Base-by-base conservation (phyloP, 1,139 yeast genomes). In the Pichia sp. region DNA sequence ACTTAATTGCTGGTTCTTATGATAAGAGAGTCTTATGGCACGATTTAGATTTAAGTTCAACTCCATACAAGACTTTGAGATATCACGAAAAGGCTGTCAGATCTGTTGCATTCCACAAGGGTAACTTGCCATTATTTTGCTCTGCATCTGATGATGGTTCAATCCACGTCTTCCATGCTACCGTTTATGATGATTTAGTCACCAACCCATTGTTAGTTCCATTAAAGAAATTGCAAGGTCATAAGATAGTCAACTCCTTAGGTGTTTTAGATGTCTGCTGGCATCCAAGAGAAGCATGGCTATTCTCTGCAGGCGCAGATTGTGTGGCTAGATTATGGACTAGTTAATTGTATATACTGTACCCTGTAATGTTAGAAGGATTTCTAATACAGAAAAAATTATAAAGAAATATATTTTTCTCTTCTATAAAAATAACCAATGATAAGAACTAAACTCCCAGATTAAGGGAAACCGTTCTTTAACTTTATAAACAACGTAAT, bases 221-320 rank as follows among this genome's bases (percentile, higher is more conserved):
- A 46, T 78, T 94, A 68, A 94, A 93, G 79, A 90, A 91, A 65
- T 75, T 94, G 63, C 81, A 85, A 43, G 99, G 98, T n/a, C 99
- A 93, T 69, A 83, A 84, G 65, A 77, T 89, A 45, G 72, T 80
- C 32, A 79, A 80, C 61, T 84, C 87, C 62, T 72, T 93, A 53
- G 99, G 99, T 61, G 96, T 93, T n/a, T 75, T 93, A 63, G 87
- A 84, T 64, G 78, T 86, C 47, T 79, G 79, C 46, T 93, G 99
- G 99, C 99, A 94, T 75, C 98, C 99, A 55, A 83, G 85, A 62
- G 98, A 94, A 69, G 97, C 99, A 1, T 93, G 99, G 99, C 74
- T 93, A 61, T 90, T 93, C 67, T 85, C 95, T 65, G 90, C 96
- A n/a, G 99, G 98, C 59, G 98, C 98, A 20, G 99, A 94, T 68